These are phyloP conservation scores for Coemansia sp. DNA, from an alignment of 192 early-diverging fungal species.

Conservation along the genomic window DNA sequence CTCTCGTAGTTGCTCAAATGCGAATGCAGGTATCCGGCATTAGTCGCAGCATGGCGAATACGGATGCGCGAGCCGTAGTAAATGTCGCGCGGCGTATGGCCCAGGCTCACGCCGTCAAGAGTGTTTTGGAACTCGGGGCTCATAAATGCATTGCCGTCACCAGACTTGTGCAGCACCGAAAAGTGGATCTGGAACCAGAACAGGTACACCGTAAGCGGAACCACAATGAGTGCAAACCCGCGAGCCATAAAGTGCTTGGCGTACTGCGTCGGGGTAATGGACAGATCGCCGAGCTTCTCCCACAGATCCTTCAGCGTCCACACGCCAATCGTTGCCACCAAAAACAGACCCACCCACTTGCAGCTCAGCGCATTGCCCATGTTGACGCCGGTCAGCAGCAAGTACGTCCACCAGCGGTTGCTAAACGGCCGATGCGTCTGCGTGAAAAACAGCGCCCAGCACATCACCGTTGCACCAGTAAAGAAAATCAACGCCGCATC, in stretches of 20 bases:
- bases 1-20: constrained; percentile 68
- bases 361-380: constrained; percentile 72
- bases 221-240: constrained; percentile 74
- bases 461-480: constrained; percentile 48
- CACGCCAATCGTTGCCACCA: constrained; percentile 80
- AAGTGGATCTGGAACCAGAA: constrained; percentile 91
- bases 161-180: constrained; percentile 67
- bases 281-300: constrained; percentile 74
- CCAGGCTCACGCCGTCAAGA: constrained; percentile 62
- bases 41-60: constrained; percentile 54
- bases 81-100: constrained; percentile 50
- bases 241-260: constrained; percentile 78
- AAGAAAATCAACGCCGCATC: constrained; percentile 85
- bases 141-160: constrained; percentile 94
- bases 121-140: constrained; percentile 83
- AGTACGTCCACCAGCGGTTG: constrained; percentile 82
- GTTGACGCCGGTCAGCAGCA: constrained; percentile 78
- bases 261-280: constrained; percentile 57
- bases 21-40: constrained; percentile 55
- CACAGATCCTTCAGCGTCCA: constrained; percentile 85
- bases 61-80: constrained; percentile 51
- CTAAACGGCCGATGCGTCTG: constrained; percentile 31
- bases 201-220: constrained; percentile 80
- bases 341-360: constrained; percentile 95
- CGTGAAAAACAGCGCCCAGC: constrained; percentile 38